Base-by-base conservation (phyloP, 495 filamentous ascomycete genomes). In the Lepraria neglecta region DNA sequence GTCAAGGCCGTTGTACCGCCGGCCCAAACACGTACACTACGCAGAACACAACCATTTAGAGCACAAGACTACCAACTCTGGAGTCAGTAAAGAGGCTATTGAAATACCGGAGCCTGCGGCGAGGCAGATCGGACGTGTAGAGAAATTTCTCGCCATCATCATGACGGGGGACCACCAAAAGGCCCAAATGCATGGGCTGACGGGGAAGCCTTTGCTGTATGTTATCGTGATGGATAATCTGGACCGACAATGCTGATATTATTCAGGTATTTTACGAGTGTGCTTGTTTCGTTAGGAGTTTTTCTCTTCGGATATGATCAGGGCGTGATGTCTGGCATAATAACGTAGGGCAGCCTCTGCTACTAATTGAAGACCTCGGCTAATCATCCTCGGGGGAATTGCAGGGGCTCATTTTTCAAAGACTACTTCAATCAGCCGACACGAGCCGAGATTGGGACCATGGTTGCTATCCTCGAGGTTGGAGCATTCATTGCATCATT, bases 251-350 rank as follows among this genome's bases (percentile, higher is more conserved):
- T 56, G 61, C 27, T 82, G 60, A 85, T 68, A 5, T 62, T 59
- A 24, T 63, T 31, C 68, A 96, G 91, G 56, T 98, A 97, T 71
- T 97, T 98, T 71, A 96, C 95, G 38, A 96, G 89, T 72, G 88
- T 98, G 17, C 97, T 98, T 75, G 94, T 98, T 65, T 97, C 95
- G 54, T 80, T 98, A 70, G 94, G 94, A 28, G 94, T 98, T 30
- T 98, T 98, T 67, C 78, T 98, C 30, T 98, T 98, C 73, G 95
- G 94, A 58, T 98, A 98, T 82, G 94, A 98, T 71, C 94, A 98
- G 73, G 94, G 94, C 62, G 94, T 98, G 51, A 97, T 97, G 94
- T 97, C 95, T 62, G 95, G 94, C 46, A 95, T 98, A 69, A 97
- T 98, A 75, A 97, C 89, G 91, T 96, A 80, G 66, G 89, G 80